These are phyloP conservation scores for Geosmithia morbida DNA, from an alignment of 2,329 filamentous ascomycete species.

Conservation along the genomic window DNA sequence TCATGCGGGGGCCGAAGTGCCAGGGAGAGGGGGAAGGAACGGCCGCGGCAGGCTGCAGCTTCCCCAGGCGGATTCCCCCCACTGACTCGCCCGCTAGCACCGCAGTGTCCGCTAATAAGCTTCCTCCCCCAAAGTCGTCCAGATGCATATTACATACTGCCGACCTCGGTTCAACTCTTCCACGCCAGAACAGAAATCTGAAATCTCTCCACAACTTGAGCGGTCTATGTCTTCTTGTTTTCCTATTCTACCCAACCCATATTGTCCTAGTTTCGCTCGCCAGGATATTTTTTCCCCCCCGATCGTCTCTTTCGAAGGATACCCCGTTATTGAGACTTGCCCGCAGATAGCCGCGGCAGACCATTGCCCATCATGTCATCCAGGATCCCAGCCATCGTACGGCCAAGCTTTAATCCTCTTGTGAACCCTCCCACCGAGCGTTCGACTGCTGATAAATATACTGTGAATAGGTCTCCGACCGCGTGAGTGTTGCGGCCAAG, in stretches of 20 bases:
- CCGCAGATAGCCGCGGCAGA: background rate
- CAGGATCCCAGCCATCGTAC: constrained; percentile 30
- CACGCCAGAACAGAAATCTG: background rate
- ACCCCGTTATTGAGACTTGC: background rate
- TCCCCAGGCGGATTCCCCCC: background rate
- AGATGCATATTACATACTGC: too few relatives aligned
- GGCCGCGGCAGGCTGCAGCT: background rate
- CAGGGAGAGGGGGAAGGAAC: background rate
- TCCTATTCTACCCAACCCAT: too few relatives aligned
- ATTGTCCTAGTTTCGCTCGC: background rate
- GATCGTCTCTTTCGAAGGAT: background rate
- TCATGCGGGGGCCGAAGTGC: background rate
- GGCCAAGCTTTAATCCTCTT: constrained; percentile 3
- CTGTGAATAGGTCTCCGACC: constrained; percentile 25
- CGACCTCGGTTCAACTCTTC: background rate
- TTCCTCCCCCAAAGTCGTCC: background rate
- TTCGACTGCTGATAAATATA: constrained; percentile 4
- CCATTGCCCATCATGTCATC: constrained; percentile 20
- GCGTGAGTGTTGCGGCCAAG: constrained; percentile 73
- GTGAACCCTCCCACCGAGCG: background rate
- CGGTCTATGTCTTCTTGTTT: too few relatives aligned
- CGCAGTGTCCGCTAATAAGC: background rate
- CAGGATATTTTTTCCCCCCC: background rate
- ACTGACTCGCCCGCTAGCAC: background rate
- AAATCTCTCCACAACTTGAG: too few relatives aligned